Evolutionary conservation across 2,329 filamentous ascomycete genomes (phyloP), one percentile per base, ranked within the genome.

Genomic region (Beauveria sp.): DNA sequence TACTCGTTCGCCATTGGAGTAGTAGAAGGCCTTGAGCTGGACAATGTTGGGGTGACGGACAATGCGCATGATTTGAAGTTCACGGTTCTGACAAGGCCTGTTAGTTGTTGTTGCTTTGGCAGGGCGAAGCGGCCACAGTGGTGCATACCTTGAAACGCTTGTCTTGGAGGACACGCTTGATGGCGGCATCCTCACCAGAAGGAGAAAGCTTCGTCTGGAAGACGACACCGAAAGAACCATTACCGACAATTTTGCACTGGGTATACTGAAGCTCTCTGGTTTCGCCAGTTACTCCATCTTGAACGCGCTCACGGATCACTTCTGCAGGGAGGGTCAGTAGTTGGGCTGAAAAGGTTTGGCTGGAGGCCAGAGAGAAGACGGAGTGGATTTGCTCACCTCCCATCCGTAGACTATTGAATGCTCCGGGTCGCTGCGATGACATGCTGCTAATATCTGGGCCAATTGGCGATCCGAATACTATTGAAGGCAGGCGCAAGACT

Each of bases 41-140:
- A 99, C 95, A 71, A 99, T 98, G 78, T 99, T 99, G 62, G 95
- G 95, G 76, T 99, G 95, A 73, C 93, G 88, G 71, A 99, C 95
- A 73, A 99, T 99, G 73, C 95, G 90, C 95, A 99, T 99, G 75
- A 99, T 99, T 77, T 99, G 95, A 69, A 99, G 84, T 76, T 99
- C 95, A 78, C 95, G 92, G 75, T 99, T 99, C 95, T 99, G 74
- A 43, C 24, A n/a, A 7, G 9, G 14, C 20, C n/a, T 26, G 64
- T 71, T 62, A 72, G 66, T 52, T 18, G 38, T 24, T 42, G 46
- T 40, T n/a, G 31, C 28, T 42, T 26, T 22, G 50, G 26, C n/a
- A 18, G 12, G 16, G 26, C 50, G 10, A 38, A 12, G 10, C 24
- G 14, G 14, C 8, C n/a, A n/a, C 31, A 50, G 57, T 70, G 75